Evolutionary conservation across 2,329 filamentous ascomycete genomes (phyloP), one percentile per base, ranked within the genome.

Genomic region (Tolypocladium cylindrosporum): DNA sequence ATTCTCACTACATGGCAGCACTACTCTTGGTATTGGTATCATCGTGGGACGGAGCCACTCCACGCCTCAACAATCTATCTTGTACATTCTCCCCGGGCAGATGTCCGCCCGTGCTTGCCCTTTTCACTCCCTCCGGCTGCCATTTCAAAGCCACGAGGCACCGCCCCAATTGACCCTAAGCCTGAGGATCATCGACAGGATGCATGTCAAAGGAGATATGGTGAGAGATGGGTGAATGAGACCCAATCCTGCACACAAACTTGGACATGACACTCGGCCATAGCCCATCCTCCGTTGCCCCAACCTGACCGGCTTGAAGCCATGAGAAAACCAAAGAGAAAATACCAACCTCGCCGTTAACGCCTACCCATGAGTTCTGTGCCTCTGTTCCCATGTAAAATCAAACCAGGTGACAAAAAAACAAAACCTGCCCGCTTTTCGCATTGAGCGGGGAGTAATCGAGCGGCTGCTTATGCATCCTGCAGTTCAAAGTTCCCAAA

Each of bases 181-280:
- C 41, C 24, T 52, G 31, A 57, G 55, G 55, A 54, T 55, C 55
- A 40, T 37, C 57, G 43, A 54, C 53, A 31, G 31, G 19, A 54
- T 55, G 45, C 45, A 45, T n/a, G 31, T 51, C 48, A 56, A 54
- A 41, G 42, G 24, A 19, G 36, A 19, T 9, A 50, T n/a, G 45
- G 27, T n/a, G 45, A 34, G 31, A 51, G 31, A 27, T 34, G 27
- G 16, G 27, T 34, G 16, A 37, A n/a, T 3, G 5, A 9, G 21
- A 37, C 19, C 31, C 48, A 7, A 51, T 36, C 31, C 31, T 2
- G 4, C 19, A 36, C 31, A 19, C 34, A 10, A 52, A 36, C 5
- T 14, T 37, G n/a, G 10, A 50, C 45, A 34, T 34, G 27, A 50
- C 16, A 50, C 45, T 31, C 45, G 27, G 8, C 27, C 45, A 34